Evolutionary conservation across 208 protist genomes (phyloP).

Genomic region (Angomonas ambiguus): DNA sequence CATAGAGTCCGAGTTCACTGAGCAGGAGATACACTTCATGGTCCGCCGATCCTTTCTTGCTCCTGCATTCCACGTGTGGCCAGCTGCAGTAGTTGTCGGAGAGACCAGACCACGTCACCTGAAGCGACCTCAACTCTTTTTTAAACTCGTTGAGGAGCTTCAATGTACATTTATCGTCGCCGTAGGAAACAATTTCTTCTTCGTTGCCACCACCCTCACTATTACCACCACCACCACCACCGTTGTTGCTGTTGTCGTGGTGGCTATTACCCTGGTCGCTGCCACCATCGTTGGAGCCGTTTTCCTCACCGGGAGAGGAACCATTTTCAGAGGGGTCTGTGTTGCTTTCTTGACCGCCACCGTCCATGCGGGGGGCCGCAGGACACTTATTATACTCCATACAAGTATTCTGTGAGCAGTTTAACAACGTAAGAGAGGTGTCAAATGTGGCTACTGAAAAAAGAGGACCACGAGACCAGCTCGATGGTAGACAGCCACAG

Average conservation of each 20-base stretch:
- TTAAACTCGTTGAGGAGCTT: neutral
- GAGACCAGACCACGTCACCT: neutral
- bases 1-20: neutral
- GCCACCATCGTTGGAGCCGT: neutral
- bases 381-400: neutral
- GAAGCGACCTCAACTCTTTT: neutral
- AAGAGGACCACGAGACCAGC: neutral
- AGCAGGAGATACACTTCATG: slow-evolving; percentile 2
- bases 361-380: neutral
- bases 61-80: neutral
- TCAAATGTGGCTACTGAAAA: neutral
- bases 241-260: too few species aligned
- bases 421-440: neutral
- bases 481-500: neutral
- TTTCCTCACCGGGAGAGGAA: neutral
- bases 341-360: too few species aligned
- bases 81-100: neutral
- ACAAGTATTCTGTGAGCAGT: neutral
- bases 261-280: too few species aligned
- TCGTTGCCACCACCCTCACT: too few species aligned
- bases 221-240: too few species aligned
- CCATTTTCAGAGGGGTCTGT: too few species aligned
- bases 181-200: neutral
- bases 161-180: neutral
- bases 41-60: neutral